Conservation (phyloP, 1,284 basidiomycete genomes). For the Stereum hirsutum region DNA sequence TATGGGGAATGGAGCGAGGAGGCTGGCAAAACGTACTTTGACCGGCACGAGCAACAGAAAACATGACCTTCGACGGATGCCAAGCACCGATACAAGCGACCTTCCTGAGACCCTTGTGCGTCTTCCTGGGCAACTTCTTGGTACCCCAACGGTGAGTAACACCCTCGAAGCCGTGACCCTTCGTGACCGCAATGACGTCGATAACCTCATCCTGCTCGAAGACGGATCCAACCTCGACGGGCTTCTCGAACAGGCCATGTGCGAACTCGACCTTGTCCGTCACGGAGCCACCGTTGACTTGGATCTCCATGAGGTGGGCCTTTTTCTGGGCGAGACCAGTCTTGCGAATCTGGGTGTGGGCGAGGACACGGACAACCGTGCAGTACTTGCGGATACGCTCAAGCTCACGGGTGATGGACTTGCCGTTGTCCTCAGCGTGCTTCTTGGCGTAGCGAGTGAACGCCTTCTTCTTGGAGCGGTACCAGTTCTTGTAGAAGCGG, state of each 20-base stretch:
- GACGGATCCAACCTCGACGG: constrained; percentile 76
- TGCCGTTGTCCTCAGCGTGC: constrained; percentile 92
- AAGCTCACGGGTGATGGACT: constrained; percentile 90
- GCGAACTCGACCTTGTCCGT: constrained; percentile 98
- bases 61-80: constrained; percentile 99
- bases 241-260: constrained; percentile 95
- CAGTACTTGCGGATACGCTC: constrained; percentile 99
- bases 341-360: constrained; percentile 98
- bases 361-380: constrained; percentile 98
- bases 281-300: constrained; percentile 96
- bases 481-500: constrained; percentile 99
- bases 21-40: constrained; percentile 59
- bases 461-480: constrained; percentile 99
- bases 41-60: constrained; percentile 99
- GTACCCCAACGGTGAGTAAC: constrained; percentile 99
- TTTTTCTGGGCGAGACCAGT: constrained; percentile 99
- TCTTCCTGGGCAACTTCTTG: constrained; percentile 98
- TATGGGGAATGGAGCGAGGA: no score
- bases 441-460: constrained; percentile 99
- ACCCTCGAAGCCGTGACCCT: constrained; percentile 99
- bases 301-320: constrained; percentile 99
- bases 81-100: constrained; percentile 99
- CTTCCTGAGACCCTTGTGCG: constrained; percentile 99
- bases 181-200: constrained; percentile 97
- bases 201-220: constrained; percentile 98